Percentiles rank a stretch among this genome's conserved stretches.
Conservation (phyloP, 2,329 filamentous ascomycete species). For the Aspergillus caelatus region DNA sequence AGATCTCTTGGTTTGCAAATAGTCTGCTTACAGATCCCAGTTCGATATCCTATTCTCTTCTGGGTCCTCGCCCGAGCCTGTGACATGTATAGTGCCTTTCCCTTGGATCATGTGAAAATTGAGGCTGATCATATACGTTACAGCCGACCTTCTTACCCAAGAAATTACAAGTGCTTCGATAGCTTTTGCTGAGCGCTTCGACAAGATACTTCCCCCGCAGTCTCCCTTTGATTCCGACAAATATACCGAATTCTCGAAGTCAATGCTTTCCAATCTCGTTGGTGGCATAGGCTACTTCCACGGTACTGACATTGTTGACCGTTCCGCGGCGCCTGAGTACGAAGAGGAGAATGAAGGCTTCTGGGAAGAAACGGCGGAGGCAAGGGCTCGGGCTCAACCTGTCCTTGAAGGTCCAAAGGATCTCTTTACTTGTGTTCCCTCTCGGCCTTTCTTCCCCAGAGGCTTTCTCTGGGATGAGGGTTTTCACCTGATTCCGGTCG, state of each 20-base stretch:
- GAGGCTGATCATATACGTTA: background rate
- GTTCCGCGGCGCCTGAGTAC: constrained; percentile 88
- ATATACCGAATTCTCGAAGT: constrained; percentile 79
- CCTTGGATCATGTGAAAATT: background rate
- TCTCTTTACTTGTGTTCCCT: constrained; percentile 89
- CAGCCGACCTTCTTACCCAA: constrained; percentile 66
- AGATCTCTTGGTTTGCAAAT: background rate
- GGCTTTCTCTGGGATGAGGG: constrained; percentile 99
- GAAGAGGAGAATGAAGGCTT: constrained; percentile 95
- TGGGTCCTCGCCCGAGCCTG: constrained; percentile 60
- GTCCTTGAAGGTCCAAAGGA: constrained; percentile 79
- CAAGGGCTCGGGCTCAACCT: constrained; percentile 69
- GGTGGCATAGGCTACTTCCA: constrained; percentile 96
- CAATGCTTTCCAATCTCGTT: constrained; percentile 90
- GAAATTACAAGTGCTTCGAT: constrained; percentile 68
- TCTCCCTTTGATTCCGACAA: constrained; percentile 73
- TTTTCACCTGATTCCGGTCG: constrained; percentile 87
- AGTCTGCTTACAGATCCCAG: constrained; percentile 40
- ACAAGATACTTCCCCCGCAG: constrained; percentile 70
- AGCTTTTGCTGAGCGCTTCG: constrained; percentile 75
- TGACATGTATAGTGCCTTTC: constrained; percentile 51
- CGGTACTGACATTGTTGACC: constrained; percentile 83
- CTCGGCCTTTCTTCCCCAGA: constrained; percentile 91
- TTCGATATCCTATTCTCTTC: constrained; percentile 93
- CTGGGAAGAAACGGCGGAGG: constrained; percentile 87